Evolutionary conservation across 2,329 filamentous ascomycete genomes (phyloP).

Genomic region (Hymenotorrendiella dingleyae): DNA sequence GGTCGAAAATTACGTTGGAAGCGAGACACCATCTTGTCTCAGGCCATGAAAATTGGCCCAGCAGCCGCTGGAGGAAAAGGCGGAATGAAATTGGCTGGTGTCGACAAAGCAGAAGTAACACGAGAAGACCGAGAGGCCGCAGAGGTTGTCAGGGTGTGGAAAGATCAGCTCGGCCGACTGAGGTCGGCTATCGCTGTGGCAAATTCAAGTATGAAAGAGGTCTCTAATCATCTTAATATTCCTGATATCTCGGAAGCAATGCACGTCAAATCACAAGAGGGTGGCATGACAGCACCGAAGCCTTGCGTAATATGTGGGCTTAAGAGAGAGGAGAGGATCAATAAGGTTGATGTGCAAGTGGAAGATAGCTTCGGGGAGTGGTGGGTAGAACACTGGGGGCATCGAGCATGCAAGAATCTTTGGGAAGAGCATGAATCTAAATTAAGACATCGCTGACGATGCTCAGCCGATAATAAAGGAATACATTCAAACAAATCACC

Average conservation of each 20-base stretch:
- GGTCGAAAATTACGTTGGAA: slow-evolving; percentile 88
- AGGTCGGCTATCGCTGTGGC: slow-evolving; percentile 65
- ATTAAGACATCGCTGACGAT: slow-evolving; percentile 63
- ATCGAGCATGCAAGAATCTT: slow-evolving; percentile 73
- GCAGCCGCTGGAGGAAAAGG: slow-evolving; percentile 69
- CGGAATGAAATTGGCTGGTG: slow-evolving; percentile 84
- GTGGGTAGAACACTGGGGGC: slow-evolving; percentile 89
- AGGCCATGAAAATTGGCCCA: slow-evolving; percentile 79
- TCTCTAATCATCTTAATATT: slow-evolving; percentile 37
- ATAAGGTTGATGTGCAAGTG: slow-evolving; percentile 62
- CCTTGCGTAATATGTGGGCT: slow-evolving; percentile 82
- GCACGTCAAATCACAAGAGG: slow-evolving; percentile 61
- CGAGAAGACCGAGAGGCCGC: slow-evolving; percentile 81
- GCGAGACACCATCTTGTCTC: slow-evolving; percentile 74
- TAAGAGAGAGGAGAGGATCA: slow-evolving; percentile 77
- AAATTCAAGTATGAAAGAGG: slow-evolving; percentile 39
- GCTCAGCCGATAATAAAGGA: too few species aligned
- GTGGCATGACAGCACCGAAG: slow-evolving; percentile 67
- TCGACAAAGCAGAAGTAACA: slow-evolving; percentile 76
- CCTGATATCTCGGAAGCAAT: slow-evolving; percentile 69
- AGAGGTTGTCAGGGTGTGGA: slow-evolving; percentile 72
- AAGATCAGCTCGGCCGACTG: slow-evolving; percentile 66
- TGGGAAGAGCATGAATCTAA: slow-evolving; percentile 72
- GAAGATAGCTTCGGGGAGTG: slow-evolving; percentile 94
- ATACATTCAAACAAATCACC: too few species aligned